These are phyloP conservation scores for Cryptococcus depauperatus DNA, from an alignment of 1,284 basidiomycete genomes.

Conservation along the genomic window DNA sequence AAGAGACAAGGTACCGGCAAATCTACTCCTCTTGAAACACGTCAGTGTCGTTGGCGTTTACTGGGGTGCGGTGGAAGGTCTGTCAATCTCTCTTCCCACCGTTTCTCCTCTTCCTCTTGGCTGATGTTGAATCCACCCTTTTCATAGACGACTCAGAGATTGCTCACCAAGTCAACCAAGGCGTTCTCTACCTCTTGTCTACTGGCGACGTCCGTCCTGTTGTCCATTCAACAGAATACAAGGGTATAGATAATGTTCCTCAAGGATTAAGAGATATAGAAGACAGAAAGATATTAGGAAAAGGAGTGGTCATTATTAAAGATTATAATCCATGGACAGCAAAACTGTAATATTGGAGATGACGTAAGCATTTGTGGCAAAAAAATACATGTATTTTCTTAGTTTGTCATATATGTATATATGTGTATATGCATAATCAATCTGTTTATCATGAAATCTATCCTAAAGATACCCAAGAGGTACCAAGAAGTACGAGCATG, in stretches of 20 bases:
- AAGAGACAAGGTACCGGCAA: conserved; percentile 83
- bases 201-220: conserved; percentile 63
- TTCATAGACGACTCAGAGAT: conserved; percentile 59
- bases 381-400: too few species aligned
- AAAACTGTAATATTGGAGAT: too few species aligned
- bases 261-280: conserved; percentile 51
- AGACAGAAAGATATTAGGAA: conserved; percentile 84
- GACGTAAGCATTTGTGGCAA: too few species aligned
- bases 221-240: conserved; percentile 63
- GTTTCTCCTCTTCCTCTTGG: not conserved
- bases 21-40: conserved; percentile 81
- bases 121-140: conserved; percentile 1
- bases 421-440: too few species aligned
- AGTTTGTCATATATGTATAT: too few species aligned
- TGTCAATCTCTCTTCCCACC: conserved; percentile 26
- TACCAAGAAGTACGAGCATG: too few species aligned
- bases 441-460: too few species aligned
- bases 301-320: conserved; percentile 64
- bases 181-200: conserved; percentile 62
- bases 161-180: conserved; percentile 63
- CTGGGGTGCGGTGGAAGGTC: conserved; percentile 73
- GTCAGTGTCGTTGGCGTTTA: conserved; percentile 70
- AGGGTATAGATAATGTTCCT: conserved; percentile 62
- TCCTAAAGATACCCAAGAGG: too few species aligned
- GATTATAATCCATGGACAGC: too few species aligned